Evolutionary conservation across 2,329 filamentous ascomycete species (phyloP), one percentile per base, ranked within the genome.

Genomic region (Neopestalotiopsis rosae): DNA sequence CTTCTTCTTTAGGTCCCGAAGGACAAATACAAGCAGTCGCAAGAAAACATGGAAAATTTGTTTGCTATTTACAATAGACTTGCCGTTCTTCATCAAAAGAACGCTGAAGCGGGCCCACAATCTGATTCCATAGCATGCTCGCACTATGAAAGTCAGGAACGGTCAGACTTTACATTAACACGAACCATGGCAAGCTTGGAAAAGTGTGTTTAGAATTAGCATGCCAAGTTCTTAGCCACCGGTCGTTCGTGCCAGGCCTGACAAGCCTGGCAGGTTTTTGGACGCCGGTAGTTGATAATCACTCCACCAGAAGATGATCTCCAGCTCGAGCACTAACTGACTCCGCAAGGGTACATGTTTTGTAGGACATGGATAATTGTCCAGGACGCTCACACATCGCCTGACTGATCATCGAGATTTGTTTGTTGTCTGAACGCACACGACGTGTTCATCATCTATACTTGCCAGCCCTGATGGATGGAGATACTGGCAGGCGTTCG

Each of bases 91-190:
- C 14, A n/a, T n/a, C 45, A 20, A 52, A 49, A n/a, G 13, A n/a
- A 52, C 17, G 9, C 10, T 38, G 45, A n/a, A 9, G n/a, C 45
- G 45, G 45, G 5, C n/a, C 45, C 45, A 52, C 45, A 52, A n/a
- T 52, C 45, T 24, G 20, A 52, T 52, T n/a, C 68, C 61, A 67
- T 38, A 70, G 67, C 57, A 70, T 58, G 9, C 34, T 68, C 3
- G 24, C 24, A 28, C 24, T 28, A 28, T 28, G 24, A 42, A n/a
- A 17, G 17, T n/a, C n/a, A 52, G 1, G 20, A 9, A 52, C 45
- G 45, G 20, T n/a, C 45, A 52, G 45, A 20, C 34, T 38, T 38
- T 38, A 38, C 34, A 7, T 10, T 17, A 20, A 52, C 7, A 52
- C 45, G 45, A 52, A 52, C 45, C 45, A 20, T 52, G 45, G 45